Evolutionary conservation across 306 rosid genomes (phyloP).

Genomic region (Astragalus membranaceus): DNA sequence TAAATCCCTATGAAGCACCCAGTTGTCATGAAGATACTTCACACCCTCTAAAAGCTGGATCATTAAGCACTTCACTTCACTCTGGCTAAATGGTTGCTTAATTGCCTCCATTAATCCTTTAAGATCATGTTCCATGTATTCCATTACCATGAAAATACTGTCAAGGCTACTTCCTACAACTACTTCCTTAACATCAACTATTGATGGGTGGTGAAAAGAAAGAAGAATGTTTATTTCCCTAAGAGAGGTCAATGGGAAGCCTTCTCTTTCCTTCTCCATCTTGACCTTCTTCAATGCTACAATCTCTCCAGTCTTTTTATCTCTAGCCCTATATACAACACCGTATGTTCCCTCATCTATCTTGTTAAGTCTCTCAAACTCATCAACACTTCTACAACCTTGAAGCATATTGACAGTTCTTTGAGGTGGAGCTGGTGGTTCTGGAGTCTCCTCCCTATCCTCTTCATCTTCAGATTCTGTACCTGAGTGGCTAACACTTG

Average conservation of each 20-base stretch:
- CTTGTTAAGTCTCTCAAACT: slow-evolving; percentile 95
- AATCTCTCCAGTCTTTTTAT: slow-evolving; percentile 83
- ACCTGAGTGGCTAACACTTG: slow-evolving; percentile 45
- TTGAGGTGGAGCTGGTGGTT: slow-evolving; percentile 53
- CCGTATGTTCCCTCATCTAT: slow-evolving; percentile 99
- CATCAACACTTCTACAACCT: slow-evolving; percentile 99
- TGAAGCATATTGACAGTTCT: slow-evolving; percentile 91
- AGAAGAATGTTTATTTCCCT: slow-evolving; percentile 99
- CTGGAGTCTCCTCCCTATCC: slow-evolving; percentile 45
- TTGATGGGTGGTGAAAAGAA: slow-evolving; percentile 89
- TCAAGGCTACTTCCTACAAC: slow-evolving; percentile 98
- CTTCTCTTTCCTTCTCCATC: slow-evolving; percentile 99
- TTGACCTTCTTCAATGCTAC: slow-evolving; percentile 98
- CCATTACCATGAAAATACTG: slow-evolving; percentile 99
- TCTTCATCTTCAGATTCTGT: slow-evolving; percentile 62
- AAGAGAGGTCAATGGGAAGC: slow-evolving; percentile 93
- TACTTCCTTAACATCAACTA: slow-evolving; percentile 98
- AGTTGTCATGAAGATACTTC: slow-evolving; percentile 97
- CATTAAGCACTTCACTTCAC: slow-evolving; percentile 98
- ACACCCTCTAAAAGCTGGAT: slow-evolving; percentile 89
- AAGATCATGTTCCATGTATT: slow-evolving; percentile 99
- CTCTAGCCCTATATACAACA: slow-evolving; percentile 95
- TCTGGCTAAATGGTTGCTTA: slow-evolving; percentile 96
- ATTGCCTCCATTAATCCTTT: slow-evolving; percentile 96
- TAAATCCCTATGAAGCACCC: slow-evolving; percentile 99